These are phyloP conservation scores for Boechera divaricarpa DNA, from an alignment of 345 rosid species.

Conservation along the genomic window DNA sequence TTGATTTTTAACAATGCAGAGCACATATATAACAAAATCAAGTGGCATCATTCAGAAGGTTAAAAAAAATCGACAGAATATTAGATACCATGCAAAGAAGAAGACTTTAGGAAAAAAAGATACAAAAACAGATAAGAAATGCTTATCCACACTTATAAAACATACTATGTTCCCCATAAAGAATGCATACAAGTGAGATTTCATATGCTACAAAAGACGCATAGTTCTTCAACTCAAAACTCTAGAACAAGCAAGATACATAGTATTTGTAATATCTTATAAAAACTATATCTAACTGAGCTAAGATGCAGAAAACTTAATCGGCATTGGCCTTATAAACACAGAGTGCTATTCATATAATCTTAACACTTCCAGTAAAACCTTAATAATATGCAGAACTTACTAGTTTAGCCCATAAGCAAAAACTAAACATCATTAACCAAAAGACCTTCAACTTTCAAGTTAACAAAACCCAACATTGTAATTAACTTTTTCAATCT, in stretches of 20 bases:
- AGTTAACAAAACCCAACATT: conserved; percentile 10
- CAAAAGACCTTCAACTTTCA: conserved; percentile 7
- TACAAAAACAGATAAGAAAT: no score
- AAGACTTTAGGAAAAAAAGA: no score
- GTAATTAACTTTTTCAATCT: neutral
- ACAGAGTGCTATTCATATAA: neutral
- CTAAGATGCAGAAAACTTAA: neutral
- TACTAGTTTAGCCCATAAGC: neutral
- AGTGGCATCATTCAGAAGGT: conserved; percentile 9
- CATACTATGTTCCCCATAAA: no score
- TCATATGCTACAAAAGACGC: neutral
- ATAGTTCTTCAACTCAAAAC: conserved; percentile 3
- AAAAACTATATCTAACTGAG: neutral
- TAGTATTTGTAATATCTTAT: neutral
- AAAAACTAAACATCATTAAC: conserved; percentile 10
- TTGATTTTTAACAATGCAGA: conserved; percentile 22
- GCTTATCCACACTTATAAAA: no score
- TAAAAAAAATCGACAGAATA: no score
- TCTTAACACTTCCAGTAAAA: no score
- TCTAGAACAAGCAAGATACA: neutral
- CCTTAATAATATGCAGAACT: no score
- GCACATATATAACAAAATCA: neutral
- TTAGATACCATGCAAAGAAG: no score
- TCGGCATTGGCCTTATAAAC: neutral
- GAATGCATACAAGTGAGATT: no score